These are phyloP conservation scores for Citrus glauca DNA, from an alignment of 345 rosid species.

Conservation along the genomic window DNA sequence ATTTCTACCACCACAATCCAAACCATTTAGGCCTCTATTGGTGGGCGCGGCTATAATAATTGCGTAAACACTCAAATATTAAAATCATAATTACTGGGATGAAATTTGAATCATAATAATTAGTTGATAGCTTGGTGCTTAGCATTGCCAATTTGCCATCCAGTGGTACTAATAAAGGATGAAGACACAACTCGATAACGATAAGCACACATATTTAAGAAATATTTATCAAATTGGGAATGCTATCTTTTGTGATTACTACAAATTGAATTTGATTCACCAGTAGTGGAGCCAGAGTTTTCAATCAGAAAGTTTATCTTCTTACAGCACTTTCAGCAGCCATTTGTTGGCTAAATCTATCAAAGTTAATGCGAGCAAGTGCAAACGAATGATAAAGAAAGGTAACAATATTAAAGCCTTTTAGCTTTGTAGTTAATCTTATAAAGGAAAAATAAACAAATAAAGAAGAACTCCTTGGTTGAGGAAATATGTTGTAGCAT, in stretches of 20 bases:
- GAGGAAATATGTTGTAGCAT: background rate
- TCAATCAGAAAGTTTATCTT: background rate
- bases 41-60: background rate
- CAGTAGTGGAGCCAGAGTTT: background rate
- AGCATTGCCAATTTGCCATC: background rate
- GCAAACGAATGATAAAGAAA: too few relatives aligned
- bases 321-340: background rate
- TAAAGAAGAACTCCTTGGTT: too few relatives aligned
- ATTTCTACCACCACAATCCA: background rate
- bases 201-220: background rate
- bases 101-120: background rate
- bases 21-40: background rate
- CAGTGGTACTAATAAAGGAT: too few relatives aligned
- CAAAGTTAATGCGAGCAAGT: too few relatives aligned
- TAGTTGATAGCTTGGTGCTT: background rate
- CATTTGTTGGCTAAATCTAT: background rate
- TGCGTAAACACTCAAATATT: background rate
- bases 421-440: background rate
- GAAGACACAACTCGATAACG: background rate
- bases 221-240: background rate
- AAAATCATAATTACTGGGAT: background rate
- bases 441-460: background rate
- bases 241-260: background rate
- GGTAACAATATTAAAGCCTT: background rate
- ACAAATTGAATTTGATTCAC: background rate